Percentiles rank a stretch among this genome's conserved stretches.
Evolutionary conservation across 305 asterid genomes (phyloP).

Genomic region (Fraxinus paxiana): DNA sequence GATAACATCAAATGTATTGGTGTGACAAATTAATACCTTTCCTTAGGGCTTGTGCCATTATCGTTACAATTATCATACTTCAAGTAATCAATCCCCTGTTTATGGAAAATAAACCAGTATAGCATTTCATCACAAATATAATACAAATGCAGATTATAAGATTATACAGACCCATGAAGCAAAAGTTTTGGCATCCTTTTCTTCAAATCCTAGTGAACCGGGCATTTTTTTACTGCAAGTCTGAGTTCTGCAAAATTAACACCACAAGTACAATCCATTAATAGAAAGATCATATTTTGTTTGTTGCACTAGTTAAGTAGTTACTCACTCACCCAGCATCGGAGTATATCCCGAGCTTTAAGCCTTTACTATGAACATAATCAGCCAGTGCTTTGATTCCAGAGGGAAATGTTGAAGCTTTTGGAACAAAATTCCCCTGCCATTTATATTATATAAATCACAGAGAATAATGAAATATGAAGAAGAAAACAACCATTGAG

Average conservation of each 20-base stretch:
- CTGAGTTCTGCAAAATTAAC: conserved; percentile 41
- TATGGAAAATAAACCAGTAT: background rate
- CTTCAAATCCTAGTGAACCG: conserved; percentile 77
- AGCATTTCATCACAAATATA: background rate
- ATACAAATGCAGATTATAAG: background rate
- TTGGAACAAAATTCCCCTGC: conserved; percentile 65
- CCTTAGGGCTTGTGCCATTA: conserved; percentile 47
- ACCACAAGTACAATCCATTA: background rate
- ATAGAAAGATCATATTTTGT: background rate
- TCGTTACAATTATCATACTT: conserved; percentile 86
- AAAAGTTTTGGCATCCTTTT: conserved; percentile 85
- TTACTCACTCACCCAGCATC: conserved; percentile 35
- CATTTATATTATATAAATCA: background rate
- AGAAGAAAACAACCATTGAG: background rate
- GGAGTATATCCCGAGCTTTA: conserved; percentile 22
- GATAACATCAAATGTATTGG: background rate
- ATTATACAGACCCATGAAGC: conserved; percentile 73
- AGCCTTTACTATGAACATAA: conserved; percentile 72
- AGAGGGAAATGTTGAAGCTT: conserved; percentile 68
- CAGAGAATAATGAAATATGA: background rate
- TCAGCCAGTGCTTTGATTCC: conserved; percentile 79
- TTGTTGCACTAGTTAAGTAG: background rate
- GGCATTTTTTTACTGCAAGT: conserved; percentile 89
- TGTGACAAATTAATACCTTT: conserved; percentile 40
- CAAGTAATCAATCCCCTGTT: conserved; percentile 83